Conservation (phyloP, 331 rosid genomes). For the Malus hybrid region DNA sequence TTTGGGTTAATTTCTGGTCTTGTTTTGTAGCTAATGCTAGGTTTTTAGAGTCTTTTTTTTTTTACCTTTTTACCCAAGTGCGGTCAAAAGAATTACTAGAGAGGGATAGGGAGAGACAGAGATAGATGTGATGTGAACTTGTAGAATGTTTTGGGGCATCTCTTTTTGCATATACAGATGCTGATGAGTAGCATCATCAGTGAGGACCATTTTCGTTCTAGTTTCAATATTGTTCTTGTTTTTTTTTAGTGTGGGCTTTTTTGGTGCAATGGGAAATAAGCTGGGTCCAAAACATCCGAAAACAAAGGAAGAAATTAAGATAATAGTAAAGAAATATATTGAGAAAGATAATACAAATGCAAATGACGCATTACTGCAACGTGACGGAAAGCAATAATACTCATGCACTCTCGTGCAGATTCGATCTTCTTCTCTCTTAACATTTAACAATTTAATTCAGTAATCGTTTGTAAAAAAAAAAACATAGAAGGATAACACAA, state of each 20-base stretch:
- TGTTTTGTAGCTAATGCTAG: too few relatives aligned
- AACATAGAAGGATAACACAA: too few relatives aligned
- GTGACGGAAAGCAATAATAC: too few relatives aligned
- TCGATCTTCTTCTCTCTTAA: too few relatives aligned
- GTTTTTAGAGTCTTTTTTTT: neutral
- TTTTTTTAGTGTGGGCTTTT: neutral
- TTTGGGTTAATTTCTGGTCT: too few relatives aligned
- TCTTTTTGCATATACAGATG: slow-evolving; percentile 5
- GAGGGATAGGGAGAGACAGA: neutral
- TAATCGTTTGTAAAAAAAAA: too few relatives aligned
- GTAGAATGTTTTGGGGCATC: slow-evolving; percentile 16
- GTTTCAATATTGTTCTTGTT: neutral
- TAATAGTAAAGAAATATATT: neutral
- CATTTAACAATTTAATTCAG: too few relatives aligned
- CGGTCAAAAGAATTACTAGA: slow-evolving; percentile 2
- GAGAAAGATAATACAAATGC: too few relatives aligned
- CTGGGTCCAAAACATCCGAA: neutral
- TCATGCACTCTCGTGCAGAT: too few relatives aligned
- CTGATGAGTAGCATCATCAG: neutral
- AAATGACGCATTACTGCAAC: too few relatives aligned
- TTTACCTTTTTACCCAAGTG: neutral
- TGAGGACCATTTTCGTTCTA: neutral
- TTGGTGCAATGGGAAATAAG: neutral
- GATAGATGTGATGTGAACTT: neutral
- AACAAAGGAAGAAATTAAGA: neutral